Percentiles rank a stretch among this genome's conserved stretches.
Evolutionary conservation across 2,329 filamentous ascomycete genomes (phyloP).

Genomic region (Fusarium sp.): DNA sequence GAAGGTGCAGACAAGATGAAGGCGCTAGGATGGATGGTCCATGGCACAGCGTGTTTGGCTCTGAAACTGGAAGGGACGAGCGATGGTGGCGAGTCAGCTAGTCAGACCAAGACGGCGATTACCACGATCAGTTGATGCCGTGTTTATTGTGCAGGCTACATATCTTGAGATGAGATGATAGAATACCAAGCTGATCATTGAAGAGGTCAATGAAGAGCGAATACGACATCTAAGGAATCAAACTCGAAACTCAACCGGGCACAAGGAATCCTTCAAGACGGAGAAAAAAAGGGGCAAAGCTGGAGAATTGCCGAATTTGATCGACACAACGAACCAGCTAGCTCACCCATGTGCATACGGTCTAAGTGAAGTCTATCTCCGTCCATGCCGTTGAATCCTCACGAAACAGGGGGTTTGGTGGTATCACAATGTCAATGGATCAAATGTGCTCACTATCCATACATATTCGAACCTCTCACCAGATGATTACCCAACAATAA

Average conservation of each 20-base stretch:
- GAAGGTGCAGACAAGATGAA: constrained; percentile 29
- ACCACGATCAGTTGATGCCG: neutral
- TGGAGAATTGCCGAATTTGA: constrained; percentile 35
- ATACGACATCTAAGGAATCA: neutral
- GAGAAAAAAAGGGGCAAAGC: constrained; percentile 30
- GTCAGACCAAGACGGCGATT: constrained; percentile 6
- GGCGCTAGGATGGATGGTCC: constrained; percentile 19
- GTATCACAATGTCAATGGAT: neutral
- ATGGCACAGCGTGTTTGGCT: constrained; percentile 7
- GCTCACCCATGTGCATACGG: constrained; percentile 22
- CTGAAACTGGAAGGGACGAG: constrained; percentile 20
- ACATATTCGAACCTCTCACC: constrained; percentile 3
- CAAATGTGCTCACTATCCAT: neutral
- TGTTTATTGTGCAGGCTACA: neutral
- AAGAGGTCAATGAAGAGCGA: neutral
- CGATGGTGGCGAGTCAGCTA: constrained; percentile 33
- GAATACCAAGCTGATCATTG: neutral
- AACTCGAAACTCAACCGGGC: neutral
- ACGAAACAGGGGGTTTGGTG: constrained; percentile 2
- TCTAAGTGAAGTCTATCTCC: constrained; percentile 34
- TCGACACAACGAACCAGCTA: constrained; percentile 35
- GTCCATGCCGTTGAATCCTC: constrained; percentile 29
- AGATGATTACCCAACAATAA: neutral
- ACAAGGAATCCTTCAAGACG: neutral
- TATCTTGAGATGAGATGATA: neutral